Conservation (phyloP, 371 early-diverging fungal genomes). For the Rhizoclosmatium hyalinum region DNA sequence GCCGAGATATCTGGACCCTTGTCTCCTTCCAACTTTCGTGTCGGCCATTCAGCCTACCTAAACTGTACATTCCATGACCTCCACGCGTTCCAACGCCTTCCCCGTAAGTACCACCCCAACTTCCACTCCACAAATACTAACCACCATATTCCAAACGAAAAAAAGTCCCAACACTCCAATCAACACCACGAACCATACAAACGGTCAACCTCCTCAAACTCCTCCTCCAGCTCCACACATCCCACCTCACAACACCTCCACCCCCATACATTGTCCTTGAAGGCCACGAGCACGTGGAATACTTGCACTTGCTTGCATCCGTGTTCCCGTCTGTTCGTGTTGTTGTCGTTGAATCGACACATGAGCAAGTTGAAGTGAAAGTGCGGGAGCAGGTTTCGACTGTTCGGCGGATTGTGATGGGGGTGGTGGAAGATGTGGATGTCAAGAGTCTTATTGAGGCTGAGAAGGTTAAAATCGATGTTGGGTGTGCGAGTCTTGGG, state of each 20-base stretch:
- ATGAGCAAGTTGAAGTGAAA: too few species aligned
- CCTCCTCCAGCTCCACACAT: constrained; percentile 8
- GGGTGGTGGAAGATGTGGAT: too few species aligned
- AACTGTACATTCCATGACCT: constrained; percentile 21
- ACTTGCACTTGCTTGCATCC: background rate
- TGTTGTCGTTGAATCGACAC: background rate
- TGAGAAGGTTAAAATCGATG: background rate
- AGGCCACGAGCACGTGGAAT: constrained; percentile 14
- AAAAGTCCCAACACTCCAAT: constrained; percentile 15
- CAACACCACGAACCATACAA: background rate
- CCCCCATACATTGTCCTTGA: constrained; percentile 14
- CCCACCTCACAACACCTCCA: background rate
- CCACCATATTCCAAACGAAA: background rate
- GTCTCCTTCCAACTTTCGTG: too few species aligned
- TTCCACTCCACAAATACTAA: background rate
- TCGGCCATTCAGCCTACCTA: background rate
- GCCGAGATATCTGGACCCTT: too few species aligned
- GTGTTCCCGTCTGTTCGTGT: background rate
- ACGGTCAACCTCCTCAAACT: background rate
- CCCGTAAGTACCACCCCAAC: constrained; percentile 4
- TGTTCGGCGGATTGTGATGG: too few species aligned
- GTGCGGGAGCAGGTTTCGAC: too few species aligned
- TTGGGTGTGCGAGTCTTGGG: background rate
- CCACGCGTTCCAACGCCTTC: background rate
- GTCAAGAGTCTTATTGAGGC: background rate